Evolutionary conservation across 2,329 filamentous ascomycete species (phyloP).

Genomic region (Pseudocercospora pini-densiflorae): DNA sequence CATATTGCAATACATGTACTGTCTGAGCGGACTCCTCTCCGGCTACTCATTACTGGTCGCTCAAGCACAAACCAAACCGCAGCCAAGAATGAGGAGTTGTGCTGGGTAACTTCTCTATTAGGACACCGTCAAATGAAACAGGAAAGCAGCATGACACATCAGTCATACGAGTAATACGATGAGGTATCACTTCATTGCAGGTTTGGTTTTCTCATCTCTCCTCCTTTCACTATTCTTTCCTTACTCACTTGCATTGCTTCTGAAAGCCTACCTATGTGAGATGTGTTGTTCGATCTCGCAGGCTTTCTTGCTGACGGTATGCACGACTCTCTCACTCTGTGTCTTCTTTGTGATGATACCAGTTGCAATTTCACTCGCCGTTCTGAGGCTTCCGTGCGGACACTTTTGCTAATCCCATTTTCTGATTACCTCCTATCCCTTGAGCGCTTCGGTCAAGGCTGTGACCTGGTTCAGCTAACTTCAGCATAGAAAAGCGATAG

Average conservation of each 20-base stretch:
- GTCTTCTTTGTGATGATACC: neutral
- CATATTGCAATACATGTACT: neutral
- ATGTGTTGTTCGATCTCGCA: neutral
- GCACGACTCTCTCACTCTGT: neutral
- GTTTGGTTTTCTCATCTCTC: neutral
- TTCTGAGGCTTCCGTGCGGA: conserved; percentile 8
- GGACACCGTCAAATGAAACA: neutral
- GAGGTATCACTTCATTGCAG: neutral
- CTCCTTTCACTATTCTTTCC: neutral
- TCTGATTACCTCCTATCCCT: neutral
- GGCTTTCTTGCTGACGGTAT: neutral
- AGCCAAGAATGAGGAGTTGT: conserved; percentile 6
- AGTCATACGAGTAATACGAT: neutral
- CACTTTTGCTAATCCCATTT: conserved; percentile 1
- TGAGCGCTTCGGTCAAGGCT: neutral
- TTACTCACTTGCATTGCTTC: neutral
- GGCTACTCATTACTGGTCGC: neutral
- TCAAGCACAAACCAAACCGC: neutral
- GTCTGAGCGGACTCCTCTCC: neutral
- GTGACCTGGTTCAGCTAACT: neutral
- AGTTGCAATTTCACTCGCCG: conserved; percentile 2
- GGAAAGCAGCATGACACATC: conserved; percentile 1
- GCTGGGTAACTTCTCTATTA: neutral
- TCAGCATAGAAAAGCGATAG: neutral
- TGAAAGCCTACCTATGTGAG: neutral